Evolutionary conservation across 306 rosid species (phyloP).

Genomic region (Quercus aquifolioides): DNA sequence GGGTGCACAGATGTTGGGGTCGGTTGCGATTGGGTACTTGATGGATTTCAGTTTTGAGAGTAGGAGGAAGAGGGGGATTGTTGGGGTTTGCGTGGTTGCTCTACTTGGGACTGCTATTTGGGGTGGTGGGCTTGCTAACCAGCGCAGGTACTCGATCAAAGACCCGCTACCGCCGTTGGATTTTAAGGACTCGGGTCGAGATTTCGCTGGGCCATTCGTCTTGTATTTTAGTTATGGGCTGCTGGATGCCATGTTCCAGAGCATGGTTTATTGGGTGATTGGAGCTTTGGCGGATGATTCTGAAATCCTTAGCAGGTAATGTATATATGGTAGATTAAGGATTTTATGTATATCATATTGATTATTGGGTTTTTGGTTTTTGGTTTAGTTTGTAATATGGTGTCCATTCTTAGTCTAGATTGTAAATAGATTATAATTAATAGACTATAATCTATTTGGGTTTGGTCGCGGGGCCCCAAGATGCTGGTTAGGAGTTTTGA

Average conservation of each 20-base stretch:
- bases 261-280: slow-evolving; percentile 82
- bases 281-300: slow-evolving; percentile 87
- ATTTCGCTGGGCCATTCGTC: slow-evolving; percentile 77
- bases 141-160: slow-evolving; percentile 31
- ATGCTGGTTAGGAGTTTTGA: too few relatives aligned
- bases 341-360: too few relatives aligned
- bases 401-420: too few relatives aligned
- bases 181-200: slow-evolving; percentile 54
- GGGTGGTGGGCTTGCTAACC: slow-evolving; percentile 84
- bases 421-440: too few relatives aligned
- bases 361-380: too few relatives aligned
- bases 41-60: slow-evolving; percentile 86
- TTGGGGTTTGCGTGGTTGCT: slow-evolving; percentile 59
- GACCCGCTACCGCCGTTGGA: slow-evolving; percentile 39
- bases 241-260: slow-evolving; percentile 93
- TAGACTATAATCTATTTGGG: too few relatives aligned
- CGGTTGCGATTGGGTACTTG: slow-evolving; percentile 67
- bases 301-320: slow-evolving; percentile 88
- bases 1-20: slow-evolving; percentile 97
- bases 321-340: not conserved
- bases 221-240: slow-evolving; percentile 76
- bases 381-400: too few relatives aligned
- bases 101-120: slow-evolving; percentile 60
- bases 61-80: slow-evolving; percentile 64
- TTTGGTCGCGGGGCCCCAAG: too few relatives aligned